These are phyloP conservation scores for Typha latifolia DNA, from an alignment of 176 grass and related monocot genomes.

Conservation along the genomic window DNA sequence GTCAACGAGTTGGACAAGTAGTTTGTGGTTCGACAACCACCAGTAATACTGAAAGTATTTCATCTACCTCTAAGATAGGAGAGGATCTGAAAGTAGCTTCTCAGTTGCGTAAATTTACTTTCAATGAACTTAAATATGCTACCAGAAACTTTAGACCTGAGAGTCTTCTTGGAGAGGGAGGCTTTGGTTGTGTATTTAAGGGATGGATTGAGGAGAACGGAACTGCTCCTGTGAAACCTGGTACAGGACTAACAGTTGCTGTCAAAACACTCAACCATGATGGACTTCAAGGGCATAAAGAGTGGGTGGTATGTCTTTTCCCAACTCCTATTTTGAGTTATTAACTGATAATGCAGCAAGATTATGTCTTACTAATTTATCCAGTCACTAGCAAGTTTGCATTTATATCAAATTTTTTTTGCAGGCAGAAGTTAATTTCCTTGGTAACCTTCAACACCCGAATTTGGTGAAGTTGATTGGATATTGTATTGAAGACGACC, in stretches of 20 bases:
- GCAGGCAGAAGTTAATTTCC: constrained; percentile 75
- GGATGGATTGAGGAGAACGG: constrained; percentile 99
- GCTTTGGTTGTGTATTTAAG: constrained; percentile 99
- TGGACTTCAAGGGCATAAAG: constrained; percentile 97
- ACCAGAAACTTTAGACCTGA: constrained; percentile 97
- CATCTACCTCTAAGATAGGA: constrained; percentile 66
- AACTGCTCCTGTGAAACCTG: constrained; percentile 94
- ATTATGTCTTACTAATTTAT: constrained; percentile 2
- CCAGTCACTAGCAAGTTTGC: too few relatives aligned
- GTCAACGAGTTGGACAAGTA: constrained; percentile 45
- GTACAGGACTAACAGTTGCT: constrained; percentile 92
- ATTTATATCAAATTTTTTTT: neutral
- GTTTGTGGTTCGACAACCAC: constrained; percentile 77
- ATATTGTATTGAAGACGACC: constrained; percentile 60
- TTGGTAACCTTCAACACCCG: constrained; percentile 70
- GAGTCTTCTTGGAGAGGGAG: constrained; percentile 94
- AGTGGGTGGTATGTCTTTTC: constrained; percentile 85
- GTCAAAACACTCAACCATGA: constrained; percentile 99
- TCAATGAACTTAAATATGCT: constrained; percentile 85
- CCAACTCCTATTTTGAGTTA: neutral
- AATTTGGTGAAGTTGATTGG: constrained; percentile 86
- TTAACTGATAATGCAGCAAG: neutral
- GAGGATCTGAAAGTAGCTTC: constrained; percentile 89
- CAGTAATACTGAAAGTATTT: constrained; percentile 69
- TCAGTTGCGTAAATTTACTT: constrained; percentile 85